These are phyloP conservation scores for Globisporangium apiculatum DNA, from an alignment of 352 stramenopile genomes.

Conservation along the genomic window DNA sequence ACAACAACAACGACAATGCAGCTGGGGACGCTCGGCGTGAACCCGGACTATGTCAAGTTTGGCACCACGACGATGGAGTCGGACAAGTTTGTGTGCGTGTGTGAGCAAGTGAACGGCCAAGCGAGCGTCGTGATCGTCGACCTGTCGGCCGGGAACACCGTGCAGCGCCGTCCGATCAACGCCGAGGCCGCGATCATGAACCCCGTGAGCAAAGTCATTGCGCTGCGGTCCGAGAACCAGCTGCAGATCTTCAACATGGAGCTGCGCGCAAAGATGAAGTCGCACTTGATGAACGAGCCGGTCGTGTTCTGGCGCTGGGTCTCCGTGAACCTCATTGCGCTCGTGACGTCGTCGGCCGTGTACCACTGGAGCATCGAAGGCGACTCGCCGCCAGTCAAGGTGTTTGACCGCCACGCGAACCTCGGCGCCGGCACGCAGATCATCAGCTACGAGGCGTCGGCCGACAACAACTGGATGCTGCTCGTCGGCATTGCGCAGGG, in stretches of 20 bases:
- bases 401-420: constrained; percentile 97
- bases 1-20: constrained; percentile 10
- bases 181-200: constrained; percentile 99
- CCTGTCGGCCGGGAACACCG: constrained; percentile 80
- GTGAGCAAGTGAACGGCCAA: constrained; percentile 85
- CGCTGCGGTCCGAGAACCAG: constrained; percentile 84
- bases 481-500: constrained; percentile 96
- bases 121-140: constrained; percentile 91
- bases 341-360: constrained; percentile 95
- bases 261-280: constrained; percentile 98
- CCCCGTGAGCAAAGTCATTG: constrained; percentile 91
- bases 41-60: constrained; percentile 91
- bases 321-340: constrained; percentile 92
- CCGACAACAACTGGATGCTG: constrained; percentile 98
- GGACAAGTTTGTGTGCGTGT: constrained; percentile 95
- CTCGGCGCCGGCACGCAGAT: constrained; percentile 95
- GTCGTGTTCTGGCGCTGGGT: constrained; percentile 99
- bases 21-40: constrained; percentile 84
- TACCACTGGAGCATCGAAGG: constrained; percentile 98
- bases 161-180: constrained; percentile 94
- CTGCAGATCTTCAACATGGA: constrained; percentile 99
- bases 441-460: constrained; percentile 98
- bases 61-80: constrained; percentile 95
- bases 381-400: constrained; percentile 89
- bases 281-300: constrained; percentile 87